Conservation (phyloP, 2,329 filamentous ascomycete species). For the Purpureocillium lavendulum region DNA sequence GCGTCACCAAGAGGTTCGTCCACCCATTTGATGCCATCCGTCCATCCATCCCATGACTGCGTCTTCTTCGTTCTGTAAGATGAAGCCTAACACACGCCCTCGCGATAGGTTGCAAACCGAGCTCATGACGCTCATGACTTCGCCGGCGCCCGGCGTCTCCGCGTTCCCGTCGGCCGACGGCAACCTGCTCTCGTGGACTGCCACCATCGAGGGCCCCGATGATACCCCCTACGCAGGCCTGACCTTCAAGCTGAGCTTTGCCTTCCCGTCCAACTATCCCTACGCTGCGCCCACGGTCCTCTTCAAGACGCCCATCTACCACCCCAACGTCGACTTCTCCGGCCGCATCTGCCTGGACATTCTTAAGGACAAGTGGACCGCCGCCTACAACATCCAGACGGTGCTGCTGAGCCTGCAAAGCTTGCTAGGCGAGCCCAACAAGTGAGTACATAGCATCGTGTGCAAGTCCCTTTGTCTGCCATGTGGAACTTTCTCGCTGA, state of each 20-base stretch:
- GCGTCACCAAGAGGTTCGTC: constrained; percentile 66
- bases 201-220: constrained; percentile 83
- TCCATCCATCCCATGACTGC: not conserved
- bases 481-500: no score
- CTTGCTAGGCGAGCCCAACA: constrained; percentile 93
- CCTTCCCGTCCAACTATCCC: constrained; percentile 87
- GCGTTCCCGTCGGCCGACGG: constrained; percentile 88
- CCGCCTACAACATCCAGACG: constrained; percentile 92
- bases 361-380: constrained; percentile 98
- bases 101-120: constrained; percentile 77
- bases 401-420: constrained; percentile 91
- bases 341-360: constrained; percentile 97
- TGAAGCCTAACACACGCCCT: no score
- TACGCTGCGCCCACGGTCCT: constrained; percentile 85
- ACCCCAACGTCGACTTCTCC: constrained; percentile 96
- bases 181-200: constrained; percentile 87
- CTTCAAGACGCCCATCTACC: constrained; percentile 98
- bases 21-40: no score
- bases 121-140: constrained; percentile 97
- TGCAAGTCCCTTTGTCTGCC: not conserved
- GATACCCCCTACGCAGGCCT: constrained; percentile 87
- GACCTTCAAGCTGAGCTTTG: constrained; percentile 84
- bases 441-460: constrained; percentile 51
- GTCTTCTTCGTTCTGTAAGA: not conserved
- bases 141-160: constrained; percentile 84